Percentiles rank a stretch among this genome's conserved stretches.
phyloP scores from a whole-genome alignment of 1,284 basidiomycete species.

The Mrakiaceae sp. region DNA sequence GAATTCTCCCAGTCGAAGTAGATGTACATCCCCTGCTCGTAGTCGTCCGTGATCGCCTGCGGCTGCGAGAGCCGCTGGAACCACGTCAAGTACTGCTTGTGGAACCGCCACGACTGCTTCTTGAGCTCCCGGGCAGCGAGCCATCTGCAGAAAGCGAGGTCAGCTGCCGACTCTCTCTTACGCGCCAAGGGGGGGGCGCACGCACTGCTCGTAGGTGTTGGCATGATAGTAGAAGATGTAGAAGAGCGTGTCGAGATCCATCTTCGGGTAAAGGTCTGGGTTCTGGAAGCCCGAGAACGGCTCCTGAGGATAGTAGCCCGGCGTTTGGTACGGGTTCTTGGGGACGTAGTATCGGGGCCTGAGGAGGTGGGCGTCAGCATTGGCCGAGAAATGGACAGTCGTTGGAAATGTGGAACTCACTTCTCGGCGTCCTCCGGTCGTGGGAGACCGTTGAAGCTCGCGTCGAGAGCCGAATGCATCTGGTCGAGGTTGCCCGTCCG shows the following conservation, averaged over 20 bases:
- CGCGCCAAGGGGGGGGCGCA: slow-evolving; percentile 1
- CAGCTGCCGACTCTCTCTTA: background rate
- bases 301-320: slow-evolving; percentile 89
- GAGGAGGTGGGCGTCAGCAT: background rate
- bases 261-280: slow-evolving; percentile 74
- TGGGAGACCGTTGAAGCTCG: slow-evolving; percentile 75
- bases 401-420: slow-evolving; percentile 39
- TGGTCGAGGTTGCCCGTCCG: slow-evolving; percentile 76
- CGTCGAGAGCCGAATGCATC: slow-evolving; percentile 84
- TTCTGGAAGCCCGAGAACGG: slow-evolving; percentile 73
- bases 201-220: slow-evolving; percentile 91
- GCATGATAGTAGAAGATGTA: slow-evolving; percentile 99
- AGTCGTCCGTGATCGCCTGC: slow-evolving; percentile 98
- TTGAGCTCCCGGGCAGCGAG: slow-evolving; percentile 95
- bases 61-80: slow-evolving; percentile 98
- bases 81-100: slow-evolving; percentile 99
- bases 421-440: slow-evolving; percentile 91
- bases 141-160: slow-evolving; percentile 45
- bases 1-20: slow-evolving; percentile 83
- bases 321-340: slow-evolving; percentile 79
- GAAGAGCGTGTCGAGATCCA: slow-evolving; percentile 96
- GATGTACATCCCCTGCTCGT: slow-evolving; percentile 82
- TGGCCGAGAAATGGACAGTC: too few relatives aligned
- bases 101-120: slow-evolving; percentile 97
- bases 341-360: slow-evolving; percentile 96